Evolutionary conservation across 495 filamentous ascomycete genomes (phyloP).

Genomic region (Talaromyces stipitatus): DNA sequence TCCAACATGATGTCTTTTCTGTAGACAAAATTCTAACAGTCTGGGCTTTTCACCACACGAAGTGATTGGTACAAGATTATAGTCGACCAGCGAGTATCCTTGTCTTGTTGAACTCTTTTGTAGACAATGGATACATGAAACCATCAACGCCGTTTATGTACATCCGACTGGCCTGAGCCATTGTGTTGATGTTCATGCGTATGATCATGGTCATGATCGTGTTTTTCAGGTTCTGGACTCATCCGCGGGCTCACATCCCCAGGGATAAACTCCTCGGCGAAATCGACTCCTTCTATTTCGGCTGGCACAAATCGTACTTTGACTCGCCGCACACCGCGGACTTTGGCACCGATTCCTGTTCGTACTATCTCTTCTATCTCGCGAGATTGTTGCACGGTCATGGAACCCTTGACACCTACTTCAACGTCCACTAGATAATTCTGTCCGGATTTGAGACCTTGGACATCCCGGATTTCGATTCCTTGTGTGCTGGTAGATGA

Average conservation of each 20-base stretch:
- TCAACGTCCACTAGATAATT: slow-evolving; percentile 90
- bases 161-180: slow-evolving; percentile 13
- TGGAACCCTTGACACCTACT: slow-evolving; percentile 63
- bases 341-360: slow-evolving; percentile 58
- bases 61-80: background rate
- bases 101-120: background rate
- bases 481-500: slow-evolving; percentile 21
- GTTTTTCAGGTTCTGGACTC: slow-evolving; percentile 59
- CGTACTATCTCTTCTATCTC: slow-evolving; percentile 66
- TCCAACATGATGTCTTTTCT: too few relatives aligned
- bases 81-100: background rate
- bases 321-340: slow-evolving; percentile 74
- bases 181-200: slow-evolving; percentile 29
- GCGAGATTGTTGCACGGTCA: slow-evolving; percentile 62
- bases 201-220: slow-evolving; percentile 29
- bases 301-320: slow-evolving; percentile 74
- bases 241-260: slow-evolving; percentile 52
- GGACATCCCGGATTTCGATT: slow-evolving; percentile 62
- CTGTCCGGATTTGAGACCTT: slow-evolving; percentile 88
- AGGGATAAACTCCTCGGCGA: slow-evolving; percentile 73
- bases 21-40: background rate
- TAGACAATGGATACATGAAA: background rate
- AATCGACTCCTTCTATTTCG: slow-evolving; percentile 39
- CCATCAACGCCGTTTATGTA: slow-evolving; percentile 2
- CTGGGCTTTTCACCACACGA: background rate